These are phyloP conservation scores for Pisolithus thermaeus DNA, from an alignment of 1,284 basidiomycete species.

Conservation along the genomic window DNA sequence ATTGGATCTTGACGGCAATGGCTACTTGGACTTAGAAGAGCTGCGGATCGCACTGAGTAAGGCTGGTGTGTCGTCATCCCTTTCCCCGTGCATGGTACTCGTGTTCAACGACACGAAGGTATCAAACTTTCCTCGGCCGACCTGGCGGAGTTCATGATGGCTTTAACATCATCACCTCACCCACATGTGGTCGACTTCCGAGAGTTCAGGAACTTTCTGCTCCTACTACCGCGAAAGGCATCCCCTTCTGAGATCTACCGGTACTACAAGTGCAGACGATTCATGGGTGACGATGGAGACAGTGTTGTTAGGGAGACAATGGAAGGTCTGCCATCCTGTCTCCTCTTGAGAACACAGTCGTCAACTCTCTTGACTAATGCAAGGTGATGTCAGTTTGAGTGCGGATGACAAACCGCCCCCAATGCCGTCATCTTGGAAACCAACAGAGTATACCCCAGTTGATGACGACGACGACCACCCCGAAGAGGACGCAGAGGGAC, in stretches of 20 bases:
- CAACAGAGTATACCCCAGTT: slow-evolving; percentile 32
- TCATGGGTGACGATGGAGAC: slow-evolving; percentile 69
- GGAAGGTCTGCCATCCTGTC: slow-evolving; percentile 60
- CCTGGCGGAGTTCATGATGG: slow-evolving; percentile 76
- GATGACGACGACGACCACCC: slow-evolving; percentile 38
- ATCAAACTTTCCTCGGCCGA: slow-evolving; percentile 63
- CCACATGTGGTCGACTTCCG: slow-evolving; percentile 72
- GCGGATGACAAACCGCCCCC: slow-evolving; percentile 59
- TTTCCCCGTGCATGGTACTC: slow-evolving; percentile 13
- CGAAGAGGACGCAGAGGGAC: slow-evolving; percentile 59
- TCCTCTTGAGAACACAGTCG: slow-evolving; percentile 14
- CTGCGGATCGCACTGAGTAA: slow-evolving; percentile 63
- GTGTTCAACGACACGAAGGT: slow-evolving; percentile 38
- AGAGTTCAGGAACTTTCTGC: slow-evolving; percentile 87
- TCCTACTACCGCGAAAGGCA: slow-evolving; percentile 77
- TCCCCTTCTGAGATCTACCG: slow-evolving; percentile 84
- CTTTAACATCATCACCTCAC: slow-evolving; percentile 62
- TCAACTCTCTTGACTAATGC: slow-evolving; percentile 19
- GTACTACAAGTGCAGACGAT: slow-evolving; percentile 77
- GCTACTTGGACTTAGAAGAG: slow-evolving; percentile 70
- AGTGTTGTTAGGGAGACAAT: slow-evolving; percentile 77
- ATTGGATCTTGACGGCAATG: slow-evolving; percentile 83
- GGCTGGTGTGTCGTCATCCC: slow-evolving; percentile 50
- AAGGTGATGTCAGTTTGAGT: slow-evolving; percentile 72
- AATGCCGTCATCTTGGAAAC: slow-evolving; percentile 12